Conservation (phyloP, 2,329 filamentous ascomycete species). For the Pseudogymnoascus sp. region DNA sequence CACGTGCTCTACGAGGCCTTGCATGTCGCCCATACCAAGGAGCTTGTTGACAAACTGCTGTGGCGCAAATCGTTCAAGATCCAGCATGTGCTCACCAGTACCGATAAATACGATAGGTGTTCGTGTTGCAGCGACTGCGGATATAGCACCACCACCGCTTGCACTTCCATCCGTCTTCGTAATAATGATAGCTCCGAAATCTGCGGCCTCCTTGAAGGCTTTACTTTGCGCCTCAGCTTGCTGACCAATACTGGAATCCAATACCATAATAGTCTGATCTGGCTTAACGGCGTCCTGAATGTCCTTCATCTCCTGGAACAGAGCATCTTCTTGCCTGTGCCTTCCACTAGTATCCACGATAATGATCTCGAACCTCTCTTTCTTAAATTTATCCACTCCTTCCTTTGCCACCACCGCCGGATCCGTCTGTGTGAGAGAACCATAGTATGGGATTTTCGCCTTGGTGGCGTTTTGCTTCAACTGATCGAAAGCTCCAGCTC, state of each 20-base stretch:
- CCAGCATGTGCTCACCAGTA: slow-evolving; percentile 94
- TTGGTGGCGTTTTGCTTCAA: slow-evolving; percentile 98
- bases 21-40: slow-evolving; percentile 95
- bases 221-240: slow-evolving; percentile 89
- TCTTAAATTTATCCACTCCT: slow-evolving; percentile 98
- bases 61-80: slow-evolving; percentile 86
- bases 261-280: slow-evolving; percentile 96
- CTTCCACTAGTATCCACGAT: slow-evolving; percentile 96
- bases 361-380: slow-evolving; percentile 95
- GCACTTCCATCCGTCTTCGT: slow-evolving; percentile 97
- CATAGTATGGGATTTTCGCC: slow-evolving; percentile 98
- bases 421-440: slow-evolving; percentile 91
- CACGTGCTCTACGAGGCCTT: slow-evolving; percentile 89
- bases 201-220: slow-evolving; percentile 93
- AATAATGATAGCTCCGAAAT: slow-evolving; percentile 97
- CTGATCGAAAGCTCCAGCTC: slow-evolving; percentile 96
- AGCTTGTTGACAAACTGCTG: slow-evolving; percentile 91
- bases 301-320: slow-evolving; percentile 97
- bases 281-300: slow-evolving; percentile 86
- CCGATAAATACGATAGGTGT: slow-evolving; percentile 98
- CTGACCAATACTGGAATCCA: slow-evolving; percentile 94
- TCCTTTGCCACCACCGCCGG: slow-evolving; percentile 89
- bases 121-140: slow-evolving; percentile 89
- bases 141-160: slow-evolving; percentile 92
- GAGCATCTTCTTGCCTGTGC: slow-evolving; percentile 86